Percentiles rank a stretch among this genome's conserved stretches.
Evolutionary conservation across 202 grass and related monocot genomes (phyloP).

Genomic region (Carex arenaria): DNA sequence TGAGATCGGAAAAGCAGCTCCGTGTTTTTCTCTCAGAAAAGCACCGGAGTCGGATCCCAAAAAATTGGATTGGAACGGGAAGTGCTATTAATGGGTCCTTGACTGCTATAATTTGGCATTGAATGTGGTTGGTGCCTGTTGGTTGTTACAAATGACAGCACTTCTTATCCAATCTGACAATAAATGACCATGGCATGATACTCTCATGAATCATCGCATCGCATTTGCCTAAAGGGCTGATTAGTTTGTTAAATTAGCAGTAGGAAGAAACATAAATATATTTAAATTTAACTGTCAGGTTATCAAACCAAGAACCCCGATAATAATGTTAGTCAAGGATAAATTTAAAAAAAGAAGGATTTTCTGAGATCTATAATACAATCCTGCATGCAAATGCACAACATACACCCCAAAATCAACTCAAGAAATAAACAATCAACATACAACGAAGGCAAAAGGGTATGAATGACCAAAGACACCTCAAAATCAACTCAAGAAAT

Average conservation of each 20-base stretch:
- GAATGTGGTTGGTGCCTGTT: conserved; percentile 6
- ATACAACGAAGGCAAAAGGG: not conserved
- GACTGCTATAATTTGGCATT: not conserved
- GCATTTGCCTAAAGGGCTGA: not conserved
- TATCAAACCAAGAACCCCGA: too few relatives aligned
- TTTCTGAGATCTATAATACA: not conserved
- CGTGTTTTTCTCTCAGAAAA: too few relatives aligned
- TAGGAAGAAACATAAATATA: not conserved
- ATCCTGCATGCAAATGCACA: not conserved
- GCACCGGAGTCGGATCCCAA: too few relatives aligned
- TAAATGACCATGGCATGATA: conserved; percentile 11
- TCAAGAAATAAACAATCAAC: conserved; percentile 1
- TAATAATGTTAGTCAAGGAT: too few relatives aligned
- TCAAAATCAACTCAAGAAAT: conserved; percentile 8
- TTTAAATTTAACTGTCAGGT: not conserved
- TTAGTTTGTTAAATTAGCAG: not conserved
- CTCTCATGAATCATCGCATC: not conserved
- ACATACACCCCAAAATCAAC: conserved; percentile 2
- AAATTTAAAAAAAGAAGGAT: too few relatives aligned
- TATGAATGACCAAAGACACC: not conserved
- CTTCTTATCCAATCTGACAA: conserved; percentile 9
- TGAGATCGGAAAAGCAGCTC: too few relatives aligned
- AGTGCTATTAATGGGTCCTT: not conserved
- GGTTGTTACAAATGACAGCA: not conserved
- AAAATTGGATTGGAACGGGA: not conserved